A percentile compares a stretch with the other conserved stretches of the same genome.
Conservation (phyloP, 2,329 filamentous ascomycete species). For the Cryphonectria nitschkei region DNA sequence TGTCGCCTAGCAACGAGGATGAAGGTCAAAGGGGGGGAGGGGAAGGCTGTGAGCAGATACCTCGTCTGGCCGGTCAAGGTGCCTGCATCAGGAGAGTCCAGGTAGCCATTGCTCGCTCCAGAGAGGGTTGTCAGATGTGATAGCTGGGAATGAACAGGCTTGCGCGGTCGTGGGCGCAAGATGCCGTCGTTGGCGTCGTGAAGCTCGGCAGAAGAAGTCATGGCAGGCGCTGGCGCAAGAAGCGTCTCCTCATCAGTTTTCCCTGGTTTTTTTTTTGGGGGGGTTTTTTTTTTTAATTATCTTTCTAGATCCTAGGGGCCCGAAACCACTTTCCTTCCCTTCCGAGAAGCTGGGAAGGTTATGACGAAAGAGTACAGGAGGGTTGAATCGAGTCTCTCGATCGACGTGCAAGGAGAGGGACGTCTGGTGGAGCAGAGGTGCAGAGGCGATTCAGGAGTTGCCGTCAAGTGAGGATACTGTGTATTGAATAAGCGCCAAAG, state of each 20-base stretch:
- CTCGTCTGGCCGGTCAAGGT: constrained; percentile 49
- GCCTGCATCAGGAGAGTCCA: constrained; percentile 42
- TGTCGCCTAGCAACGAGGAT: constrained; percentile 3
- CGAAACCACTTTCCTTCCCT: neutral
- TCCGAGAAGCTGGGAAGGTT: too few species aligned
- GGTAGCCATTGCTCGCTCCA: constrained; percentile 40
- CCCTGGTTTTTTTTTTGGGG: neutral
- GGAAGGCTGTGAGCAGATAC: constrained; percentile 37
- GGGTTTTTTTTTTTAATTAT: too few species aligned
- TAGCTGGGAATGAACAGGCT: constrained; percentile 53
- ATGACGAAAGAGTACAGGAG: neutral
- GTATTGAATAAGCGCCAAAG: constrained; percentile 3
- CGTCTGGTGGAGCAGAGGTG: neutral
- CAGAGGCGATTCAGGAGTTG: neutral
- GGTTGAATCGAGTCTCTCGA: neutral
- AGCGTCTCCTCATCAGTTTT: neutral
- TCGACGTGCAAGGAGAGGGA: neutral
- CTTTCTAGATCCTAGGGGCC: neutral
- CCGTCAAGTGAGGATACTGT: neutral
- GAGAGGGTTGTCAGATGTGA: constrained; percentile 45
- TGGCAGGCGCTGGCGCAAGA: constrained; percentile 20
- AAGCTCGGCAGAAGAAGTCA: constrained; percentile 38
- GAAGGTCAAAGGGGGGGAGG: neutral
- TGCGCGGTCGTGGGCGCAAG: constrained; percentile 54
- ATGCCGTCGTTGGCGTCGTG: constrained; percentile 44